phyloP scores from a whole-genome alignment of 2,329 filamentous ascomycete genomes.

The Aureobasidium sp. region DNA sequence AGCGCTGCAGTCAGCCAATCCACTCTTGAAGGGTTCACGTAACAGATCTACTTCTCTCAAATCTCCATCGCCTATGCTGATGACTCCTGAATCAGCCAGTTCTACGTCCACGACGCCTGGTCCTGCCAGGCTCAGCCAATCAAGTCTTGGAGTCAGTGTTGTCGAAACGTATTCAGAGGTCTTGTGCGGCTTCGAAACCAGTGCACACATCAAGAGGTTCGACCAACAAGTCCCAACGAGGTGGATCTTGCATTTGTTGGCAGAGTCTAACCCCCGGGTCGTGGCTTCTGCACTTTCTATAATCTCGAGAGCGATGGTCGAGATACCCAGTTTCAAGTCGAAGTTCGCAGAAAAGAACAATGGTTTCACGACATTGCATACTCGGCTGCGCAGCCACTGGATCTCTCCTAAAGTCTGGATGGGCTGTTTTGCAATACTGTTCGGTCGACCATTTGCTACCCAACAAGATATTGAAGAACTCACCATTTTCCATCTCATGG shows the following conservation, averaged over 20 bases:
- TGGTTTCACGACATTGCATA: constrained; percentile 79
- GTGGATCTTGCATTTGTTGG: constrained; percentile 68
- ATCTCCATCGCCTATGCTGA: not conserved
- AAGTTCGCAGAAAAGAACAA: constrained; percentile 84
- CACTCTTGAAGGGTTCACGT: not conserved
- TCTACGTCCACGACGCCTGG: not conserved
- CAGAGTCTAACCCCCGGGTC: constrained; percentile 76
- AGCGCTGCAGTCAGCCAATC: constrained; percentile 5
- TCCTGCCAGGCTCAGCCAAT: constrained; percentile 41
- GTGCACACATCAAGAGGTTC: constrained; percentile 72
- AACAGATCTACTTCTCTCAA: constrained; percentile 3
- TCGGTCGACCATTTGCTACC: constrained; percentile 71
- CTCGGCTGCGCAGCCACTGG: constrained; percentile 82
- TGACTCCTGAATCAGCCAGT: not conserved
- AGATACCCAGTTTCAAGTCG: constrained; percentile 73
- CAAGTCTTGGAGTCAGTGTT: constrained; percentile 66
- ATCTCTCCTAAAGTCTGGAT: constrained; percentile 77
- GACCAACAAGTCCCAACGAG: constrained; percentile 93
- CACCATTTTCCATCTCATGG: constrained; percentile 65
- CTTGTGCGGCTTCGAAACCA: constrained; percentile 65
- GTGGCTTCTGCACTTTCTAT: constrained; percentile 77
- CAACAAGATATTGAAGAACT: constrained; percentile 68
- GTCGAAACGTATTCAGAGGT: constrained; percentile 71
- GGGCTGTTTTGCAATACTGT: constrained; percentile 80
- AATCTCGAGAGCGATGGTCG: constrained; percentile 71